Percentiles rank a stretch among this genome's conserved stretches.
Evolutionary conservation across 2,329 filamentous ascomycete species (phyloP).

Genomic region (Malbranchea zuffiana): DNA sequence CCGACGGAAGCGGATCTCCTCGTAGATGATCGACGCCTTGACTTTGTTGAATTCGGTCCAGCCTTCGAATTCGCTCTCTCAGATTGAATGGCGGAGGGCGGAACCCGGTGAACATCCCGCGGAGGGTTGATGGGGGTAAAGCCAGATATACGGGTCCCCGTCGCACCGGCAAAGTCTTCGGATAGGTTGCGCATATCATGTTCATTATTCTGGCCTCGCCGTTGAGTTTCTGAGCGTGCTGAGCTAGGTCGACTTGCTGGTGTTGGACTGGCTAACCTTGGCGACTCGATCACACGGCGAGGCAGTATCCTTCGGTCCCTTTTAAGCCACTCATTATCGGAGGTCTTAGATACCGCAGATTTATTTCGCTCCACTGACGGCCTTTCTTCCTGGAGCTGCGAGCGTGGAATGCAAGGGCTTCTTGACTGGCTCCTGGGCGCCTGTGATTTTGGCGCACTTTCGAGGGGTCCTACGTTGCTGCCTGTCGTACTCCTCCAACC

Average conservation of each 20-base stretch:
- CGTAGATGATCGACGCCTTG: no score
- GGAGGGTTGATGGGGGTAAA: constrained; percentile 5
- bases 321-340: constrained; percentile 10
- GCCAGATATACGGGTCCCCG: not conserved
- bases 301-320: constrained; percentile 5
- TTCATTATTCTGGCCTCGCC: not conserved
- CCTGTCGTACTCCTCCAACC: no score
- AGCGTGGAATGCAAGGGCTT: no score
- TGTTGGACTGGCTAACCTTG: constrained; percentile 11
- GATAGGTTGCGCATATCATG: not conserved
- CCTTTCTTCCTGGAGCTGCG: no score
- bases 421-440: no score
- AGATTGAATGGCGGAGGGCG: no score
- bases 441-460: no score
- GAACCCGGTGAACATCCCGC: no score
- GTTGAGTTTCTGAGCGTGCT: not conserved
- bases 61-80: no score
- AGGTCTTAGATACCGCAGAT: not conserved
- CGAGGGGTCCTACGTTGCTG: no score
- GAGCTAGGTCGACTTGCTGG: constrained; percentile 7
- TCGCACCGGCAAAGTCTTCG: not conserved
- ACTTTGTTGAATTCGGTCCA: no score
- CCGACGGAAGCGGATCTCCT: no score
- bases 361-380: not conserved
- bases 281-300: constrained; percentile 1